Evolutionary conservation across 2,329 filamentous ascomycete genomes (phyloP).

Genomic region (Didymella sp.): DNA sequence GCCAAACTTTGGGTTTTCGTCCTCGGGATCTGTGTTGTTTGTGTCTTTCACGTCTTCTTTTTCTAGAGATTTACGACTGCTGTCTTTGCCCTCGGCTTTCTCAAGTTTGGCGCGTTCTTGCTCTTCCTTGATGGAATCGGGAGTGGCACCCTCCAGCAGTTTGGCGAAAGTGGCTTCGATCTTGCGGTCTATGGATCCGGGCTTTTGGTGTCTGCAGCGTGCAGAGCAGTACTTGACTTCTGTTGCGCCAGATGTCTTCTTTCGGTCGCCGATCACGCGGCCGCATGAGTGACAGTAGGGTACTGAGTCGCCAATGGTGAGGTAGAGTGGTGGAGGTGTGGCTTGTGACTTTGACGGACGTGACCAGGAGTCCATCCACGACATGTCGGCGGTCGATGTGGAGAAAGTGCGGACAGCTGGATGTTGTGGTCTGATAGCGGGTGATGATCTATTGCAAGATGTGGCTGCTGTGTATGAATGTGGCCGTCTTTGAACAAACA

Average conservation of each 20-base stretch:
- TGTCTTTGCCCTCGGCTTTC: not conserved
- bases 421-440: not conserved
- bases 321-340: conserved; percentile 62
- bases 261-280: conserved; percentile 58
- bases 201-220: conserved; percentile 61
- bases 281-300: conserved; percentile 66
- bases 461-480: not conserved
- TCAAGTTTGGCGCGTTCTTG: not conserved
- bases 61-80: not conserved
- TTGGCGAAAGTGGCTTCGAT: conserved; percentile 61
- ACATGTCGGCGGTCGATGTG: conserved; percentile 46
- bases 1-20: conserved; percentile 6
- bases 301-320: conserved; percentile 56
- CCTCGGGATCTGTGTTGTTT: conserved; percentile 3
- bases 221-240: conserved; percentile 65
- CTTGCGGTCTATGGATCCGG: conserved; percentile 57
- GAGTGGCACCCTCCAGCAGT: conserved; percentile 46
- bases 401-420: not conserved
- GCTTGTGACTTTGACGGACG: conserved; percentile 52
- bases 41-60: conserved; percentile 2
- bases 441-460: not conserved
- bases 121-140: conserved; percentile 38
- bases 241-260: conserved; percentile 43
- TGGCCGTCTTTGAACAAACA: not conserved
- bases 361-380: conserved; percentile 60